These are phyloP conservation scores for Cajanus cajan DNA, from an alignment of 306 rosid species.

Conservation along the genomic window DNA sequence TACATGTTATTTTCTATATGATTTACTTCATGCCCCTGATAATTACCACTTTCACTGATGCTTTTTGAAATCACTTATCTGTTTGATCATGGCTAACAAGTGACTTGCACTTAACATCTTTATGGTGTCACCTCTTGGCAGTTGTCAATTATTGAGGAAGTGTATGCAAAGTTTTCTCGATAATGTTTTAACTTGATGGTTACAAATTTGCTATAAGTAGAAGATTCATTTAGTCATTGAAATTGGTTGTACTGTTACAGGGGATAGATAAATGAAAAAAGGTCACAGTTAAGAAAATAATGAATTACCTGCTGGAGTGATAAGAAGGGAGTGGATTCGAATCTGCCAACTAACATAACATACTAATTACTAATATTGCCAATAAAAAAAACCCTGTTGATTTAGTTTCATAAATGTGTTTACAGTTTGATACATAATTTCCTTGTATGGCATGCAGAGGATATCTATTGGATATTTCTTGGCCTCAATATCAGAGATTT, in stretches of 20 bases:
- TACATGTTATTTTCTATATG: background rate
- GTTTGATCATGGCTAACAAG: background rate
- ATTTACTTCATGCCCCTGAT: background rate
- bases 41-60: background rate
- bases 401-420: conserved; percentile 24
- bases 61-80: conserved; percentile 5
- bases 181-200: background rate
- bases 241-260: conserved; percentile 1
- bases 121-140: background rate
- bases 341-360: too few species aligned
- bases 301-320: too few species aligned
- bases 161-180: conserved; percentile 3
- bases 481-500: conserved; percentile 71
- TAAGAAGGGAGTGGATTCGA: too few species aligned
- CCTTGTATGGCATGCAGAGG: conserved; percentile 50
- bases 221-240: background rate
- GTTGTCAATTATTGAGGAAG: conserved; percentile 14
- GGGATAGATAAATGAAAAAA: background rate
- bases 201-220: background rate
- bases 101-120: background rate
- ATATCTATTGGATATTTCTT: conserved; percentile 75
- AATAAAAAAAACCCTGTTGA: too few species aligned
- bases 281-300: background rate
- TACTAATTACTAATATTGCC: too few species aligned
- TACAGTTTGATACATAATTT: conserved; percentile 13